Conservation (phyloP, 352 stramenopile species). For the Thalassiosira mediterranea region DNA sequence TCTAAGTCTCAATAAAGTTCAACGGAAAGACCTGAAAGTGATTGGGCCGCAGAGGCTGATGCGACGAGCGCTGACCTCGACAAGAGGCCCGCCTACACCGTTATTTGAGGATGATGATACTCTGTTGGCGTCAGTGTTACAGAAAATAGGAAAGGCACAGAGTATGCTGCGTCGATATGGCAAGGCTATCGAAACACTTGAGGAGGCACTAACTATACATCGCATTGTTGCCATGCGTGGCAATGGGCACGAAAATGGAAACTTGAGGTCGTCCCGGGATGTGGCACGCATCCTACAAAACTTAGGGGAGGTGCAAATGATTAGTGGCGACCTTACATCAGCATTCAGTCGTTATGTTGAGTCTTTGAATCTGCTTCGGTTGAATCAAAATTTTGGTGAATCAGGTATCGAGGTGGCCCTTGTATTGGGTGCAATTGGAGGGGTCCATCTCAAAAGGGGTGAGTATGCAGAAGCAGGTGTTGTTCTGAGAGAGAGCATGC, state of each 20-base stretch:
- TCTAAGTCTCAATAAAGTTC: constrained; percentile 28
- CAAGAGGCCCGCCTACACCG: constrained; percentile 10
- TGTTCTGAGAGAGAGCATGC: constrained; percentile 53
- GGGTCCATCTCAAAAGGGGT: constrained; percentile 49
- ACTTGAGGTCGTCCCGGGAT: constrained; percentile 28
- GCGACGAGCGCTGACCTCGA: constrained; percentile 19
- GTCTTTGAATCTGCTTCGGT: constrained; percentile 53
- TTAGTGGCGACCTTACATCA: constrained; percentile 52
- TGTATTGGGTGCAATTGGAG: constrained; percentile 49
- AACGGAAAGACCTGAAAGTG: constrained; percentile 23
- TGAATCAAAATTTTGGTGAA: constrained; percentile 12
- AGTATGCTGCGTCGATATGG: constrained; percentile 52
- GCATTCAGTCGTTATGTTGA: constrained; percentile 45
- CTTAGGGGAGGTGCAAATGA: constrained; percentile 55
- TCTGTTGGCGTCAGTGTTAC: constrained; percentile 46
- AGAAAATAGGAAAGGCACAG: constrained; percentile 54
- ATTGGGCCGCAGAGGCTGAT: constrained; percentile 45
- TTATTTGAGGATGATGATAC: constrained; percentile 44
- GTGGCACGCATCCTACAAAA: constrained; percentile 57
- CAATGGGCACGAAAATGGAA: background rate
- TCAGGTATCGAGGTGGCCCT: constrained; percentile 55
- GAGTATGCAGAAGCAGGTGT: constrained; percentile 52
- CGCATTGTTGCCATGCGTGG: constrained; percentile 38
- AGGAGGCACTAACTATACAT: constrained; percentile 55
- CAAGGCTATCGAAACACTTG: constrained; percentile 55